A percentile compares a stretch with the other conserved stretches of the same genome.
Evolutionary conservation across 2,329 filamentous ascomycete genomes (phyloP).

Genomic region (Penicillium occitanis): DNA sequence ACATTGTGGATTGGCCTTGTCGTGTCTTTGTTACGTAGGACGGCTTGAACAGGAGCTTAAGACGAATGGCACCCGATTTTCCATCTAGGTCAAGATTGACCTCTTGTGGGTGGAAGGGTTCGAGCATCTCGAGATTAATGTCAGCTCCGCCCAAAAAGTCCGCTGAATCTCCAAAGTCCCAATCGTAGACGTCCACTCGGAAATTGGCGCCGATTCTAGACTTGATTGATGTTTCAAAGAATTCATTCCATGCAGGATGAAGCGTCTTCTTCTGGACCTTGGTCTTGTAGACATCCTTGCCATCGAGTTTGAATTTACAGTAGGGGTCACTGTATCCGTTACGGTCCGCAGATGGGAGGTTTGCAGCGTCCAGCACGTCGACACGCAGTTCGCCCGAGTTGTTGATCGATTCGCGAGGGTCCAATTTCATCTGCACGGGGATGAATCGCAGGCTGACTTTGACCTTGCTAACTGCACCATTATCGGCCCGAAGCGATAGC

Average conservation of each 20-base stretch:
- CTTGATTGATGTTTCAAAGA: conserved; percentile 79
- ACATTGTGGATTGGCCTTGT: conserved; percentile 90
- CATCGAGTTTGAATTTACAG: conserved; percentile 90
- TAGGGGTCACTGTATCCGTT: conserved; percentile 98
- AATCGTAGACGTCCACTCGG: conserved; percentile 81
- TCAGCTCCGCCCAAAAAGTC: conserved; percentile 78
- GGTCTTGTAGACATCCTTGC: conserved; percentile 88
- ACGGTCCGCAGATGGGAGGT: conserved; percentile 89
- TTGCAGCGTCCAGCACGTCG: conserved; percentile 81
- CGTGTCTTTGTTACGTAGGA: conserved; percentile 83
- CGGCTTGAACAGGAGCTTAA: conserved; percentile 88
- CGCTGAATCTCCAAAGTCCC: conserved; percentile 93
- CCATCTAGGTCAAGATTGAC: conserved; percentile 75
- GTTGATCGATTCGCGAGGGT: conserved; percentile 96
- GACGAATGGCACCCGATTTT: conserved; percentile 77
- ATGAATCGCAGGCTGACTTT: conserved; percentile 94
- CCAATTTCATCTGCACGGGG: conserved; percentile 88
- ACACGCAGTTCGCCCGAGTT: conserved; percentile 95
- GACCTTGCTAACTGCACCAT: conserved; percentile 74
- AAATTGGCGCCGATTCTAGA: conserved; percentile 85
- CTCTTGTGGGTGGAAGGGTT: conserved; percentile 81
- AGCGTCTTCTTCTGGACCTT: conserved; percentile 97
- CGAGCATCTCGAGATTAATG: conserved; percentile 75
- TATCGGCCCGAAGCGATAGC: conserved; percentile 73
- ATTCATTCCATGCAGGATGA: conserved; percentile 93